Evolutionary conservation across 345 rosid genomes (phyloP).

Genomic region (Combretum micranthum): DNA sequence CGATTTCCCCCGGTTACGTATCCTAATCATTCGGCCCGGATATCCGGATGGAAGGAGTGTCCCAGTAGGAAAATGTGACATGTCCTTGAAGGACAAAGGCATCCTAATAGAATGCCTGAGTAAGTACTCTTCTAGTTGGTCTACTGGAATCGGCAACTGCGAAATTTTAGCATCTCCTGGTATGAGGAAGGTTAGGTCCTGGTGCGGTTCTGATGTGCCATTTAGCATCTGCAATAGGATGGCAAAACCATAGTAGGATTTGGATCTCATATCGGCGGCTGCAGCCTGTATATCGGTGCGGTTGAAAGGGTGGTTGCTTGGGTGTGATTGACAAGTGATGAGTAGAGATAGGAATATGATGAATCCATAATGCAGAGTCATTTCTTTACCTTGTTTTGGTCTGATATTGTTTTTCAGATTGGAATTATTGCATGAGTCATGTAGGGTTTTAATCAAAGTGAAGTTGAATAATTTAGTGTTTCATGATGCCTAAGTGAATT

Average conservation of each 20-base stretch:
- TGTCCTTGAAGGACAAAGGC: slow-evolving; percentile 10
- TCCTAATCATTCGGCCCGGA: not conserved
- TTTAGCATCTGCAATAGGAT: slow-evolving; percentile 13
- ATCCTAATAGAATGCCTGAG: slow-evolving; percentile 10
- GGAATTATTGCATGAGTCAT: too few relatives aligned
- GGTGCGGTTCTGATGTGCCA: slow-evolving; percentile 1
- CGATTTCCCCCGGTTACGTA: slow-evolving; percentile 5
- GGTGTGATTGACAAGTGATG: not conserved
- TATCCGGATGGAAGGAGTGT: slow-evolving; percentile 7
- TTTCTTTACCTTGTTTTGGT: not conserved
- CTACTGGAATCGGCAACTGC: not conserved
- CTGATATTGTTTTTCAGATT: too few relatives aligned
- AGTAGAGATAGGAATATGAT: not conserved
- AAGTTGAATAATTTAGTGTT: too few relatives aligned
- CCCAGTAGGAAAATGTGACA: slow-evolving; percentile 9
- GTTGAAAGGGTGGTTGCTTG: slow-evolving; percentile 1
- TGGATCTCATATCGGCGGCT: slow-evolving; percentile 6
- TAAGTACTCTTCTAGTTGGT: slow-evolving; percentile 9
- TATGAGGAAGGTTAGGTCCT: slow-evolving; percentile 10
- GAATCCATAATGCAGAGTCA: not conserved
- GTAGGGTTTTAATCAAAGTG: too few relatives aligned
- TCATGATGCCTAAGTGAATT: too few relatives aligned
- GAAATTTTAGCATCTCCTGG: slow-evolving; percentile 11
- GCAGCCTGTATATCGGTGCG: not conserved
- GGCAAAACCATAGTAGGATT: slow-evolving; percentile 13